A percentile compares a stretch with the other conserved stretches of the same genome.
phyloP scores from a whole-genome alignment of 2,329 filamentous ascomycete species.

The Epicoccum sorghinum region DNA sequence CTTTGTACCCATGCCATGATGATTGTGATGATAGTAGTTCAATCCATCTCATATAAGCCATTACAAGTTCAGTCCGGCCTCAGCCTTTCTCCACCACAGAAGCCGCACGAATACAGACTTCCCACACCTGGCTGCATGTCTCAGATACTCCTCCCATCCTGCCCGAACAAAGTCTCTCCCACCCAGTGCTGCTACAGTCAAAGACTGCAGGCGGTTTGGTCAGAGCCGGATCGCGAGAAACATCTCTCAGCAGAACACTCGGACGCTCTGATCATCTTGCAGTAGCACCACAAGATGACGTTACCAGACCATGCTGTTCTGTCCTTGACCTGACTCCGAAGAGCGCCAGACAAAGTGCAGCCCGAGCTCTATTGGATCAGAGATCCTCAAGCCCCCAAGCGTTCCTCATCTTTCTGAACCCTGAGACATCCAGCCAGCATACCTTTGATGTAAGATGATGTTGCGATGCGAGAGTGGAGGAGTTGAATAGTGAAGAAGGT shows the following conservation, averaged over 20 bases:
- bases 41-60: no score
- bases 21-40: no score
- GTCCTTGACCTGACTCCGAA: no score
- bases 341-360: background rate
- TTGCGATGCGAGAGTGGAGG: no score
- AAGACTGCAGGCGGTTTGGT: constrained; percentile 7
- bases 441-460: background rate
- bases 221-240: constrained; percentile 1
- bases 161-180: background rate
- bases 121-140: constrained; percentile 2
- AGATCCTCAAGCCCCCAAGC: constrained; percentile 3
- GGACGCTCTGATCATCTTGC: no score
- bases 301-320: no score
- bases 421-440: constrained; percentile 5
- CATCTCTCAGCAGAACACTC: background rate
- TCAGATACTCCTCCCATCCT: background rate
- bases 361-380: background rate
- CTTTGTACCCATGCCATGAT: no score
- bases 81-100: background rate
- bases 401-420: constrained; percentile 8
- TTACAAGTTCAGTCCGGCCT: background rate
- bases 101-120: background rate
- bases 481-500: no score
- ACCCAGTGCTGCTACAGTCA: constrained; percentile 2
- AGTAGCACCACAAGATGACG: no score